Evolutionary conservation across 2,329 filamentous ascomycete species (phyloP), one percentile per base, ranked within the genome.

Genomic region (Claviceps sp.): DNA sequence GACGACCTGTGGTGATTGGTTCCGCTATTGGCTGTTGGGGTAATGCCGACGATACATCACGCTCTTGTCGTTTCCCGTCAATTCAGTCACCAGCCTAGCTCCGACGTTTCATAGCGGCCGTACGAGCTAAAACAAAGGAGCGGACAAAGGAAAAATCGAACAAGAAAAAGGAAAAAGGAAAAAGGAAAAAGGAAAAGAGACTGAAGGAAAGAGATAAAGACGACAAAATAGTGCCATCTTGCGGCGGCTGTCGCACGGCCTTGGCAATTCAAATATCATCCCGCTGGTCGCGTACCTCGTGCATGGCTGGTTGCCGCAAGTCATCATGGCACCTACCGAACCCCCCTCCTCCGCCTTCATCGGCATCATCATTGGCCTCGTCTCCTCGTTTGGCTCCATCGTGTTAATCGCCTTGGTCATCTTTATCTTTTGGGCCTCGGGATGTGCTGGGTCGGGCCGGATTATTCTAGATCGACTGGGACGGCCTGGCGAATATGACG

Each of bases 381-480:
- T 96, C 55, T 95, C 90, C 40, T 94, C 91, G 14, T 91, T 97
- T 68, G 91, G 89, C 55, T 95, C 90, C 40, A 91, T 91, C 45
- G 80, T 87, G 36, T 74, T 96, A 53, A 88, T 95, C 56, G 84
- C 87, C 53, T 67, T 94, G 56, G 72, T 93, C 63, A 82, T 97
- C 65, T 96, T 95, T 69, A 93, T 96, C 72, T 93, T 97, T 69
- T 82, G 86, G 70, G 94, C 94, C 67, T 68, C 67, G 5, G 67
- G 67, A 50, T 70, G 67, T 54, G 96, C 91, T 39, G 80, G 77
- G 51, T 85, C 85, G 49, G 91, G 91, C 44, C 82, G 91, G 59
- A 96, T 98, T 63, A 80, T 97, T 56, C 79, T 98, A 59, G 93
- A 98, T 71, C 83, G 91, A 57, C 85, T 98, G 66, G 89, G 89